Base-by-base conservation (phyloP, 352 stramenopile species). In the Pseudoperonospora humuli region DNA sequence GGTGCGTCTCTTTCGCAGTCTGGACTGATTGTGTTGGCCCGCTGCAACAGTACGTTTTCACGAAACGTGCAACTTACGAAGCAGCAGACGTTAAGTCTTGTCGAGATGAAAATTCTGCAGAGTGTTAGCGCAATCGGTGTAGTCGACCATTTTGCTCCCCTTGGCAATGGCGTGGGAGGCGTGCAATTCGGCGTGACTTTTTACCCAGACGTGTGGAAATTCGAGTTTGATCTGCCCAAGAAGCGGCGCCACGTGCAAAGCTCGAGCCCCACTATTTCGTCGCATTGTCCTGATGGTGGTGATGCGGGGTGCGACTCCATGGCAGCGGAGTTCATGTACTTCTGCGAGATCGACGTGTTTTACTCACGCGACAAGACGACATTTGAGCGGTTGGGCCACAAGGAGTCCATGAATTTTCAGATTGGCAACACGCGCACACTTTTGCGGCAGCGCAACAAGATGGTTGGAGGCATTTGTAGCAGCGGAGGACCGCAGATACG, bases 161-260 rank as follows among this genome's bases (percentile, higher is more conserved):
- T 72, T 27, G 23, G 42, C 1, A 64, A 70, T 18, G 57, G 56
- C 17, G 15, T 28, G 7, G 57, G 23, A 2, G 62, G 70, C 13
- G 66, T 86, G 3, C 61, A 82, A 36, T 91, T 87, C 49, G 77
- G 87, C 35, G 75, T 88, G 43, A 91, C 64, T 19, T 93, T 93
- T 52, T 80, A 86, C 31, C 82, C 82, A 2, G 82, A 93, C 40
- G 82, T 93, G 35, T 93, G 82, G 82, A 93, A 93, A 59, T 93
- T 93, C 43, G 79, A 93, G 42, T 89, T 88, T 32, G 81, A 91
- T 47, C 50, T 93, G 34, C 81, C 81, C 1, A 93, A 93, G 58
- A 93, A 93, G 54, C 74, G 81, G 15, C 81, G 81, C 5, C 69
- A 90, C 36, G 57, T 77, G 13, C 63, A 75, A n/a, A 67, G 36